phyloP scores from a whole-genome alignment of 2,329 filamentous ascomycete genomes.

The Botrytis byssoidea region DNA sequence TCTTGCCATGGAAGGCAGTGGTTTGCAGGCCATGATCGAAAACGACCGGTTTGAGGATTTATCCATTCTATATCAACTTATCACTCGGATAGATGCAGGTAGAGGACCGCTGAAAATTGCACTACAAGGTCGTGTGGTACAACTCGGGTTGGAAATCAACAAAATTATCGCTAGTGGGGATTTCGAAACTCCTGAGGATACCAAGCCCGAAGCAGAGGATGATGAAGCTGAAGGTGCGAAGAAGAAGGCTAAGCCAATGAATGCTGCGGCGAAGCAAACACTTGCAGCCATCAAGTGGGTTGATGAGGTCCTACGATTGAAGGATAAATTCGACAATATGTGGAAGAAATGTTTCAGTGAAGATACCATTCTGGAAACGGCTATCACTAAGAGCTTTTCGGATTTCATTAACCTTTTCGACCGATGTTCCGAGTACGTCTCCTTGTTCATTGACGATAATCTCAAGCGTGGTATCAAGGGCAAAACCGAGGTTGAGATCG shows the following conservation, averaged over 20 bases:
- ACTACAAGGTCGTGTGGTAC: slow-evolving; percentile 71
- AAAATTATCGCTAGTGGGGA: slow-evolving; percentile 57
- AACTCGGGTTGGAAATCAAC: slow-evolving; percentile 82
- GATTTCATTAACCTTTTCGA: slow-evolving; percentile 92
- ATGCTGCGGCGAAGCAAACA: slow-evolving; percentile 73
- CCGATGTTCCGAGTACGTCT: slow-evolving; percentile 87
- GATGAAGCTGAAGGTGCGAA: slow-evolving; percentile 41
- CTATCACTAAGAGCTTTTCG: slow-evolving; percentile 81
- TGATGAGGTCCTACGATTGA: slow-evolving; percentile 80
- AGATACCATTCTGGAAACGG: slow-evolving; percentile 76
- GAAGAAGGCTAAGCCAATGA: slow-evolving; percentile 49
- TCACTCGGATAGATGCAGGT: slow-evolving; percentile 71
- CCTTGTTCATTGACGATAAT: slow-evolving; percentile 94
- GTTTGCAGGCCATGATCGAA: slow-evolving; percentile 85
- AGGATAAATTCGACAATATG: slow-evolving; percentile 84
- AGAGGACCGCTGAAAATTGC: slow-evolving; percentile 69
- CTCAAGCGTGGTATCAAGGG: slow-evolving; percentile 91
- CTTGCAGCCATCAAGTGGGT: slow-evolving; percentile 92
- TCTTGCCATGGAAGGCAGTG: slow-evolving; percentile 78
- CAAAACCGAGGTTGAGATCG: slow-evolving; percentile 86
- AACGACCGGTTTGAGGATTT: slow-evolving; percentile 80
- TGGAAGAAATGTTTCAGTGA: slow-evolving; percentile 70
- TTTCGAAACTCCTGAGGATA: slow-evolving; percentile 44
- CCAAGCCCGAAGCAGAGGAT: slow-evolving; percentile 45
- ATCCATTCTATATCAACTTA: slow-evolving; percentile 75